These are phyloP conservation scores for Evernia prunastri DNA, from an alignment of 495 filamentous ascomycete species.

Conservation along the genomic window DNA sequence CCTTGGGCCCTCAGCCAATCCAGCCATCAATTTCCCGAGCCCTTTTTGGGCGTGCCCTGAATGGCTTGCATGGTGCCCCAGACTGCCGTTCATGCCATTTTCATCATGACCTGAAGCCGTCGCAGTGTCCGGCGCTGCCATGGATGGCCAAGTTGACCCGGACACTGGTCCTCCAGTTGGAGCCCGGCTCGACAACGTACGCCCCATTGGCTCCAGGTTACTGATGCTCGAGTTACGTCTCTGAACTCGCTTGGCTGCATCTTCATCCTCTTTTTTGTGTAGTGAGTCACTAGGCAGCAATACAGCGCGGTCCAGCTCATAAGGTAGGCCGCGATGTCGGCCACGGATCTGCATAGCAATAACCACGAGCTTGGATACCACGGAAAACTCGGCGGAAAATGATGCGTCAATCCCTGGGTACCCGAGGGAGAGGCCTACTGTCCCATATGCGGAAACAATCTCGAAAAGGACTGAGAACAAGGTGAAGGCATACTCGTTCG, in stretches of 20 bases:
- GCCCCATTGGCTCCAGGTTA: conserved; percentile 25
- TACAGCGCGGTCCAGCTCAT: conserved; percentile 86
- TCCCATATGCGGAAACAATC: conserved; percentile 87
- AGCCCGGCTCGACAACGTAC: conserved; percentile 14
- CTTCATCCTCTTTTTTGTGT: conserved; percentile 59
- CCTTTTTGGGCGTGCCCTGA: conserved; percentile 15
- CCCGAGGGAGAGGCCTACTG: conserved; percentile 83
- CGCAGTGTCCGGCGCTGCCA: conserved; percentile 5
- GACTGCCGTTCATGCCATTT: background rate
- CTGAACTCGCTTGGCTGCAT: conserved; percentile 46
- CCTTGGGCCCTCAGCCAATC: conserved; percentile 21
- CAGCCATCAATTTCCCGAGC: conserved; percentile 26
- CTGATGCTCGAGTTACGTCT: conserved; percentile 51
- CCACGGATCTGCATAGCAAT: conserved; percentile 92
- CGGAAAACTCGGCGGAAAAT: conserved; percentile 71
- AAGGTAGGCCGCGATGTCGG: conserved; percentile 84
- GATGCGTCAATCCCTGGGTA: conserved; percentile 68
- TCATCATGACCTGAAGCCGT: conserved; percentile 18
- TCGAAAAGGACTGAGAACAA: conserved; percentile 84
- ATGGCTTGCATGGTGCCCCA: conserved; percentile 5
- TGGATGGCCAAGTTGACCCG: background rate
- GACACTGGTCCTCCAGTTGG: conserved; percentile 14
- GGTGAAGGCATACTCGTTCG: conserved; percentile 57
- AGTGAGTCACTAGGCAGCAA: conserved; percentile 72
- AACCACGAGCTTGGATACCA: conserved; percentile 83